Conservation (phyloP, 108 stramenopile species). For the Nitzschia palea region DNA sequence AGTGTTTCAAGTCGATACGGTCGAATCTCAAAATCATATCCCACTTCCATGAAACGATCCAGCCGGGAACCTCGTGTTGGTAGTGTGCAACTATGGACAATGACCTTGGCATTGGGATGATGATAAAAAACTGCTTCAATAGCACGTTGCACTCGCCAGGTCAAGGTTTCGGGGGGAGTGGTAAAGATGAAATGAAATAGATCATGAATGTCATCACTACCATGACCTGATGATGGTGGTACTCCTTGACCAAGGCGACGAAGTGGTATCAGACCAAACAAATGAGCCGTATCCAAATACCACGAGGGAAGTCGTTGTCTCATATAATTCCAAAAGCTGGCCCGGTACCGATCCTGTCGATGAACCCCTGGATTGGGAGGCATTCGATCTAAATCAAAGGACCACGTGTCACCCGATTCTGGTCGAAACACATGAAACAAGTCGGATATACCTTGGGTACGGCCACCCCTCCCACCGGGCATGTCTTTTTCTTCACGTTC, state of each 20-base stretch:
- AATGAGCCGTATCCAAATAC: slow-evolving; percentile 9
- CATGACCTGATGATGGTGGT: not conserved
- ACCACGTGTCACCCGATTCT: slow-evolving; percentile 10
- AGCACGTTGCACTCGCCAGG: slow-evolving; percentile 9
- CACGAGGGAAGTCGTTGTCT: slow-evolving; percentile 13
- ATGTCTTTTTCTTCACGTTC: not conserved
- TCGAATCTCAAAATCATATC: slow-evolving; percentile 5
- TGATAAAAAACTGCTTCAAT: slow-evolving; percentile 24
- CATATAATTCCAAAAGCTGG: slow-evolving; percentile 20
- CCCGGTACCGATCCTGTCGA: slow-evolving; percentile 20
- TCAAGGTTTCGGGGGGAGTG: not conserved
- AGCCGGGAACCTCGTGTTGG: not conserved
- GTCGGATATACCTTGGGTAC: slow-evolving; percentile 12
- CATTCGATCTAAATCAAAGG: slow-evolving; percentile 10
- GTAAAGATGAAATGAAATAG: slow-evolving; percentile 23
- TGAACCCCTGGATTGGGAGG: slow-evolving; percentile 15
- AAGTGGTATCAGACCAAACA: slow-evolving; percentile 18
- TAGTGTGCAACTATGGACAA: not conserved
- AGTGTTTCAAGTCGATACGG: not conserved
- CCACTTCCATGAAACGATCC: not conserved
- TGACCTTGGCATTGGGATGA: slow-evolving; percentile 26
- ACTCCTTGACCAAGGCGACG: slow-evolving; percentile 9
- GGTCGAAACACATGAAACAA: slow-evolving; percentile 12
- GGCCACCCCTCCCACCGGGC: slow-evolving; percentile 17
- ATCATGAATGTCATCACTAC: not conserved